These are phyloP conservation scores for Sphagnum fallax DNA, from an alignment of 228 moss, liverwort and hornwort genomes.

Conservation along the genomic window DNA sequence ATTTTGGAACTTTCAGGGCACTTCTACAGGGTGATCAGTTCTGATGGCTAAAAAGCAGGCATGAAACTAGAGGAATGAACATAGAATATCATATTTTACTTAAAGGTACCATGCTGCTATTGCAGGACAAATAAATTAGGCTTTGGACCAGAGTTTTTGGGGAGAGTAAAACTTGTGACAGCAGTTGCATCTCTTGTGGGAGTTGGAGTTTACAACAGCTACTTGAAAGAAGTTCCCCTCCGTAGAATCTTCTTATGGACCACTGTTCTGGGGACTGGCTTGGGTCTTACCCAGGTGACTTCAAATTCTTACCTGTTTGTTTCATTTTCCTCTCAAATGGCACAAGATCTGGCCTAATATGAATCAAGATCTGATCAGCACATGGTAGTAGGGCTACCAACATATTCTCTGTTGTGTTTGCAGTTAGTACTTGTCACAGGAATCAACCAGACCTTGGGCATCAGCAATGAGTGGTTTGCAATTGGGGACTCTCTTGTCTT, in stretches of 20 bases:
- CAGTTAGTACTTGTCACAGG: constrained; percentile 87
- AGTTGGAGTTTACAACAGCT: constrained; percentile 78
- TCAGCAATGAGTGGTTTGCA: constrained; percentile 96
- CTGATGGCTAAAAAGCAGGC: no score
- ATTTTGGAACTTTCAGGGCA: no score
- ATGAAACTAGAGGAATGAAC: no score
- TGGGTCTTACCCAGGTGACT: constrained; percentile 79
- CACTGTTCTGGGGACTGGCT: constrained; percentile 60
- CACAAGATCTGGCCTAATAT: background rate
- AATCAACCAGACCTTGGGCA: constrained; percentile 63
- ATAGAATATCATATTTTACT: no score
- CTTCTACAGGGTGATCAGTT: no score
- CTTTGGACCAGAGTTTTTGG: constrained; percentile 96
- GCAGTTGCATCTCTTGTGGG: constrained; percentile 90
- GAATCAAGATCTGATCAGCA: no score
- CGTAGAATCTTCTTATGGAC: constrained; percentile 95
- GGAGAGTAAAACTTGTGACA: constrained; percentile 84
- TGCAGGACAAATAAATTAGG: constrained; percentile 86
- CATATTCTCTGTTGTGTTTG: constrained; percentile 11
- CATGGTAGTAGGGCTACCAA: background rate
- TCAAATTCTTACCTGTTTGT: background rate
- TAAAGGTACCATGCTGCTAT: no score
- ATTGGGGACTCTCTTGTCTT: constrained; percentile 91
- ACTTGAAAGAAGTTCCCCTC: constrained; percentile 73
- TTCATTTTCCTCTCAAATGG: background rate